Evolutionary conservation across 2,329 filamentous ascomycete genomes (phyloP).

Genomic region (Coniochaeta prunicola): DNA sequence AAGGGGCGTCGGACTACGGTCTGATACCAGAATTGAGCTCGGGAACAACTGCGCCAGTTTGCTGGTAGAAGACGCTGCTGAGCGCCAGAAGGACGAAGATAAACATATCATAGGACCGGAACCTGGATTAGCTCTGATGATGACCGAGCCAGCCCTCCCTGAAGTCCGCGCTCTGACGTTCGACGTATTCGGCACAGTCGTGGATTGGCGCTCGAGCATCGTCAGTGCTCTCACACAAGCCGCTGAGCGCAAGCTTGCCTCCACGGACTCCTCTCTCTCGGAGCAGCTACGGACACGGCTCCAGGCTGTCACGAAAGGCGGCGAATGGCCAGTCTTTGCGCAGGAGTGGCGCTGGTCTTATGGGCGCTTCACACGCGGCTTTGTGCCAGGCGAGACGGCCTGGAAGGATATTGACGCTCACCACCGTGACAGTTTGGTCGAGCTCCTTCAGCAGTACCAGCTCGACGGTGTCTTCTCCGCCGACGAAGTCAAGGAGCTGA

Average conservation of each 20-base stretch:
- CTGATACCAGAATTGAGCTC: too few species aligned
- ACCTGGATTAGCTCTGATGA: neutral
- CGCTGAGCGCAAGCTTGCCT: slow-evolving; percentile 37
- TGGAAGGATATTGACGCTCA: slow-evolving; percentile 71
- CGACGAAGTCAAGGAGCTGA: slow-evolving; percentile 56
- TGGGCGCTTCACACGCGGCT: slow-evolving; percentile 46
- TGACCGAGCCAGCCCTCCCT: neutral
- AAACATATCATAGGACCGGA: neutral
- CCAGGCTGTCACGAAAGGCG: slow-evolving; percentile 33
- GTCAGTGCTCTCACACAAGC: slow-evolving; percentile 47
- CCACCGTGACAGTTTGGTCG: slow-evolving; percentile 54
- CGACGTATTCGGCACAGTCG: slow-evolving; percentile 74
- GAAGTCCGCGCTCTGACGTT: slow-evolving; percentile 57
- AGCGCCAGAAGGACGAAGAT: too few species aligned
- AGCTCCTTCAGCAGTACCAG: slow-evolving; percentile 47
- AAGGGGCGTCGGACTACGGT: neutral
- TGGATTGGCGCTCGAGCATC: slow-evolving; percentile 69
- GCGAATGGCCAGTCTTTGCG: slow-evolving; percentile 58
- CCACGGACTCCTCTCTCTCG: slow-evolving; percentile 41
- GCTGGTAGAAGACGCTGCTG: too few species aligned
- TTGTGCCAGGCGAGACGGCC: slow-evolving; percentile 36
- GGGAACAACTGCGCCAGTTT: too few species aligned
- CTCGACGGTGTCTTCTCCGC: slow-evolving; percentile 54
- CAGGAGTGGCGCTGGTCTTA: slow-evolving; percentile 66
- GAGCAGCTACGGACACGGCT: slow-evolving; percentile 39